A percentile compares a stretch with the other conserved stretches of the same genome.
phyloP scores from a whole-genome alignment of 2,329 filamentous ascomycete genomes.

The Sphaerulina musiva region DNA sequence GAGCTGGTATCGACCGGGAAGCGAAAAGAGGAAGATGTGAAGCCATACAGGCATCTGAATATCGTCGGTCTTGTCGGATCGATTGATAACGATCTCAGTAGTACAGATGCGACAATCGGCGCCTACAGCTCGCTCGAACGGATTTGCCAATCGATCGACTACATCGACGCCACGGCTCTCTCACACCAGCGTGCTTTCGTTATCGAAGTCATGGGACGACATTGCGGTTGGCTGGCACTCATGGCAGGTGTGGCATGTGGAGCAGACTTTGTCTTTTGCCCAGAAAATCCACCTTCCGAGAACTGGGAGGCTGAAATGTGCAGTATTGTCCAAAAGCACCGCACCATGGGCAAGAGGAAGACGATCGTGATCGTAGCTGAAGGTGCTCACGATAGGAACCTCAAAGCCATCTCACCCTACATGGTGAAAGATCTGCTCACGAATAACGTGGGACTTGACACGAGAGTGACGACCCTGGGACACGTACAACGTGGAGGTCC shows the following conservation, averaged over 20 bases:
- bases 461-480: slow-evolving; percentile 86
- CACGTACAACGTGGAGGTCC: slow-evolving; percentile 95
- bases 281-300: slow-evolving; percentile 79
- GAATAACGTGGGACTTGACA: slow-evolving; percentile 74
- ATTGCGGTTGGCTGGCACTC: slow-evolving; percentile 94
- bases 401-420: slow-evolving; percentile 73
- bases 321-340: slow-evolving; percentile 69
- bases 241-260: slow-evolving; percentile 94
- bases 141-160: slow-evolving; percentile 94
- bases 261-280: slow-evolving; percentile 94
- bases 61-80: slow-evolving; percentile 94
- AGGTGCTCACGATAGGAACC: slow-evolving; percentile 76
- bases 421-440: slow-evolving; percentile 87
- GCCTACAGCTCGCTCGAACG: slow-evolving; percentile 89
- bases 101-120: slow-evolving; percentile 94
- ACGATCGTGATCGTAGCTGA: slow-evolving; percentile 98
- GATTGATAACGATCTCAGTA: slow-evolving; percentile 97
- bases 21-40: slow-evolving; percentile 62
- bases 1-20: slow-evolving; percentile 73
- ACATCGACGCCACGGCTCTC: slow-evolving; percentile 88
- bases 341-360: slow-evolving; percentile 83
- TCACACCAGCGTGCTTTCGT: slow-evolving; percentile 96
- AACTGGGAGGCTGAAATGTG: slow-evolving; percentile 91
- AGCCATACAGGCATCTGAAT: slow-evolving; percentile 79
- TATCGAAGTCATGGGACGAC: slow-evolving; percentile 95